These are phyloP conservation scores for Ophiorrhiza pumila DNA, from an alignment of 257 asterid species.

Conservation along the genomic window DNA sequence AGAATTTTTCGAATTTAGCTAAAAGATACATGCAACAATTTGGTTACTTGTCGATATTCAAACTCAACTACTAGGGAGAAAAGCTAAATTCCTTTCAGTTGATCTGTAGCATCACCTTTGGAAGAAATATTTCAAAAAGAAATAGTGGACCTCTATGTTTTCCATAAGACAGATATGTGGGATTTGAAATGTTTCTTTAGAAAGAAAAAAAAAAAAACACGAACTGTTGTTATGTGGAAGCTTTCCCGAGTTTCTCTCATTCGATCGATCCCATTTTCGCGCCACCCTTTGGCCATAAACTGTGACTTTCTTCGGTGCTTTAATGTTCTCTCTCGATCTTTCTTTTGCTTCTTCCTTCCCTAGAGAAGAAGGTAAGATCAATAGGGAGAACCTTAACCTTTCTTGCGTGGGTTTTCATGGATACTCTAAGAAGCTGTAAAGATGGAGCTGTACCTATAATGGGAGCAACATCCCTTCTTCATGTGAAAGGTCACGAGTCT, in stretches of 20 bases:
- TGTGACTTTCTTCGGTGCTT: not conserved
- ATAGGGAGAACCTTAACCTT: not conserved
- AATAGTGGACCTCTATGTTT: too few relatives aligned
- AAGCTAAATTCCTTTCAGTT: too few relatives aligned
- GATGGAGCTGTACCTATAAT: not conserved
- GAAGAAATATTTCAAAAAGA: too few relatives aligned
- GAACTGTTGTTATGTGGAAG: not conserved
- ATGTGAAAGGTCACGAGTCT: not conserved
- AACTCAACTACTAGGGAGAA: too few relatives aligned
- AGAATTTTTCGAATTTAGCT: too few relatives aligned
- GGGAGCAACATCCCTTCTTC: not conserved
- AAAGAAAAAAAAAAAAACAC: not conserved
- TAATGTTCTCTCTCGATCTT: not conserved
- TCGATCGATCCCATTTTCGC: conserved; percentile 17
- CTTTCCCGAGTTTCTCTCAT: conserved; percentile 6
- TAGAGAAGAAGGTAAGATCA: not conserved
- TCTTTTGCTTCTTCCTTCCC: not conserved
- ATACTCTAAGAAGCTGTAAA: conserved; percentile 2
- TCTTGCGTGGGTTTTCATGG: not conserved
- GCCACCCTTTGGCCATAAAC: not conserved
- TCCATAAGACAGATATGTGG: too few relatives aligned
- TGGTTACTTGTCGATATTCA: too few relatives aligned
- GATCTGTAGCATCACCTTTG: too few relatives aligned
- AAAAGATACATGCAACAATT: too few relatives aligned
- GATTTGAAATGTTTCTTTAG: not conserved